A percentile compares a stretch with the other conserved stretches of the same genome.
phyloP scores from a whole-genome alignment of 2,329 filamentous ascomycete genomes.

The Monilinia vaccinii-corymbosi region DNA sequence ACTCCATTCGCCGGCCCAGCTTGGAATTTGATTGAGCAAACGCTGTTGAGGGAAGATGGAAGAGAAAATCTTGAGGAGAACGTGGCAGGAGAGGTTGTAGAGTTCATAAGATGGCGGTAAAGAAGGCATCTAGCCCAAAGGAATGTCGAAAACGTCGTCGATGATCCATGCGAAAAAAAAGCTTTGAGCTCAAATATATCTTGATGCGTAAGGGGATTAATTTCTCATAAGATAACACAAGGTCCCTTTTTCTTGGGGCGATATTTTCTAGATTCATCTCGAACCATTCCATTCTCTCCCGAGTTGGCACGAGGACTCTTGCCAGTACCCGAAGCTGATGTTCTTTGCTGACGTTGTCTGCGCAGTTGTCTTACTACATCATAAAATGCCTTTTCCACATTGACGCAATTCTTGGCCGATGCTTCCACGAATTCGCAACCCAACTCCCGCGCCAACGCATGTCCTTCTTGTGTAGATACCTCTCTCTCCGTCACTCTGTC shows the following conservation, averaged over 20 bases:
- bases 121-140: slow-evolving; percentile 13
- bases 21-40: slow-evolving; percentile 20
- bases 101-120: slow-evolving; percentile 6
- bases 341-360: slow-evolving; percentile 56
- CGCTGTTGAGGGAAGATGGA: slow-evolving; percentile 20
- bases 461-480: slow-evolving; percentile 92
- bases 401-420: slow-evolving; percentile 95
- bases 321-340: slow-evolving; percentile 15
- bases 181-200: slow-evolving; percentile 9
- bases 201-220: slow-evolving; percentile 4
- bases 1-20: slow-evolving; percentile 28
- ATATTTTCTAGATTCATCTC: slow-evolving; percentile 24
- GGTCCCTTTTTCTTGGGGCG: slow-evolving; percentile 19
- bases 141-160: slow-evolving; percentile 21
- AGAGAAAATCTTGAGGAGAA: slow-evolving; percentile 10
- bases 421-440: slow-evolving; percentile 96
- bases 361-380: slow-evolving; percentile 90
- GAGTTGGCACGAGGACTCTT: slow-evolving; percentile 19
- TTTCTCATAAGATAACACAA: slow-evolving; percentile 31
- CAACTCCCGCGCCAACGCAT: slow-evolving; percentile 80
- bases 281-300: slow-evolving; percentile 19
- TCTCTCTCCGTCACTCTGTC: slow-evolving; percentile 93
- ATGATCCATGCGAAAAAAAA: slow-evolving; percentile 12
- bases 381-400: slow-evolving; percentile 97
- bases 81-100: slow-evolving; percentile 10